Conservation (phyloP, 352 stramenopile genomes). For the Pythium aristosporum region DNA sequence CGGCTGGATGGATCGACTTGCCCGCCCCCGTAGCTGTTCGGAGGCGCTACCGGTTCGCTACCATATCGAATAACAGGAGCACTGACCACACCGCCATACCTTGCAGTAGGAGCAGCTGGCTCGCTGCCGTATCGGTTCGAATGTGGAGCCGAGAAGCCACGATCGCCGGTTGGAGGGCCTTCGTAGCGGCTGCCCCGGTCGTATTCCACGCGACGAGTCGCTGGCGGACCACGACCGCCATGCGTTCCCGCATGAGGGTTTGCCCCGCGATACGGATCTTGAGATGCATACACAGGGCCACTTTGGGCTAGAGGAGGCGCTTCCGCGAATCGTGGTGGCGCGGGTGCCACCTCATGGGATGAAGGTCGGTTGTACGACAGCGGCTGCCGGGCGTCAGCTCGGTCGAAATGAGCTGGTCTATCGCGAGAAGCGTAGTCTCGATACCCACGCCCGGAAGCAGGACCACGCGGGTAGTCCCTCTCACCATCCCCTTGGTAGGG, state of each 20-base stretch:
- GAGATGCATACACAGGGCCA: slow-evolving; percentile 7
- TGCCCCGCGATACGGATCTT: slow-evolving; percentile 12
- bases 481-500: slow-evolving; percentile 8
- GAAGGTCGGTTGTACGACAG: slow-evolving; percentile 1
- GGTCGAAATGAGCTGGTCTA: slow-evolving; percentile 18
- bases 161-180: not conserved
- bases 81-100: slow-evolving; percentile 8
- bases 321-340: slow-evolving; percentile 16
- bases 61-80: slow-evolving; percentile 9
- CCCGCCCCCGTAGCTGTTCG: slow-evolving; percentile 9
- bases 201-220: slow-evolving; percentile 11
- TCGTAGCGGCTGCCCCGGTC: slow-evolving; percentile 16
- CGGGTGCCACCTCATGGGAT: not conserved
- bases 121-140: slow-evolving; percentile 15
- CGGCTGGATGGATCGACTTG: not conserved
- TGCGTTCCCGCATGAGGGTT: slow-evolving; percentile 5
- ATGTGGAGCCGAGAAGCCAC: slow-evolving; percentile 1
- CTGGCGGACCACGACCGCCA: not conserved
- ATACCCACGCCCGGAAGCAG: slow-evolving; percentile 8
- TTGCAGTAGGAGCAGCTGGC: not conserved
- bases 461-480: slow-evolving; percentile 1
- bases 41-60: slow-evolving; percentile 1
- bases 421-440: slow-evolving; percentile 12
- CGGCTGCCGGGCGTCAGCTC: slow-evolving; percentile 9
- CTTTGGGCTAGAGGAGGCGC: not conserved